A percentile compares a stretch with the other conserved stretches of the same genome.
These are phyloP conservation scores for Acidiella bohemica DNA, from an alignment of 495 filamentous ascomycete genomes.

Conservation along the genomic window DNA sequence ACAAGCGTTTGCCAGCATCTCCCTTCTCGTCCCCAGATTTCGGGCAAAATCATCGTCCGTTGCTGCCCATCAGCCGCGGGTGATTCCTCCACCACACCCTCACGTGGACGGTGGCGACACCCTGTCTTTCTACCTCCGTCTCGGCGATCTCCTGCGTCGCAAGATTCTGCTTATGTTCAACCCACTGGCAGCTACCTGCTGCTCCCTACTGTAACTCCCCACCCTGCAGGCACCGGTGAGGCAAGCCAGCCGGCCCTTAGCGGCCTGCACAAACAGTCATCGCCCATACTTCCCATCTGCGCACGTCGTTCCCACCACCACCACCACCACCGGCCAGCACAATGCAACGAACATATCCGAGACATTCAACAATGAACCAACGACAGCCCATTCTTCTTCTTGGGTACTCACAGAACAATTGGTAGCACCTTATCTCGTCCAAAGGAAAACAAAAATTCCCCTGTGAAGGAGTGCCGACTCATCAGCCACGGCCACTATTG, in stretches of 20 bases:
- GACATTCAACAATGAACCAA: conserved; percentile 16
- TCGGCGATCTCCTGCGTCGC: too few species aligned
- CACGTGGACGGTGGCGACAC: not conserved
- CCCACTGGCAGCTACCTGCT: not conserved
- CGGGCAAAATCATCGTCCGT: conserved; percentile 5
- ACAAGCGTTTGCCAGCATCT: conserved; percentile 6
- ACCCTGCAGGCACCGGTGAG: conserved; percentile 16
- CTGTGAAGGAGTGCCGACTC: too few species aligned
- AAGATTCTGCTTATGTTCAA: too few species aligned
- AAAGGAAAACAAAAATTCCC: too few species aligned
- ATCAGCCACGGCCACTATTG: too few species aligned
- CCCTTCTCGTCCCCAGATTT: conserved; percentile 16
- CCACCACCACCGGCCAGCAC: too few species aligned
- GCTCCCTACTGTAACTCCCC: conserved; percentile 2
- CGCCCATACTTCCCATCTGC: conserved; percentile 9
- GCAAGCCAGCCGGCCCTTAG: conserved; percentile 7
- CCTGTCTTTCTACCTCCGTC: not conserved
- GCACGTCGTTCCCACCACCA: conserved; percentile 4
- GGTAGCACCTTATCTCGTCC: too few species aligned
- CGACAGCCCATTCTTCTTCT: not conserved
- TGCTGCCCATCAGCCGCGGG: conserved; percentile 7
- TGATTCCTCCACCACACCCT: not conserved
- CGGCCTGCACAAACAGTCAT: conserved; percentile 18
- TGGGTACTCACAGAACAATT: too few species aligned
- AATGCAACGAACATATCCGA: conserved; percentile 12